These are phyloP conservation scores for Dictyostelium gargantuum DNA, from an alignment of 208 protist genomes.

Conservation along the genomic window DNA sequence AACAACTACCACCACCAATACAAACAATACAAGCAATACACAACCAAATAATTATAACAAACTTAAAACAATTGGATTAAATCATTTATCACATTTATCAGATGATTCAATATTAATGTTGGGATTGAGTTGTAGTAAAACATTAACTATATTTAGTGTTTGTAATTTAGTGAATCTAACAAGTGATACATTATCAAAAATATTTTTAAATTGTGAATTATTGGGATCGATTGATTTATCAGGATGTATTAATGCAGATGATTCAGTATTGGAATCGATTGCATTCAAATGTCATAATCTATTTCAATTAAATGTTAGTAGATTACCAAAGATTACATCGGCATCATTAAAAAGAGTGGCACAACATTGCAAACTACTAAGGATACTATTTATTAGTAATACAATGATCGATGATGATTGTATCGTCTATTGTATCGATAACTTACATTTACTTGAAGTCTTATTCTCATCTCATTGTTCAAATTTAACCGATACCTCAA, in stretches of 20 bases:
- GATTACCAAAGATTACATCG: not conserved
- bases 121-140: not conserved
- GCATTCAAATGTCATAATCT: not conserved
- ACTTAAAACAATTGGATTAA: not conserved
- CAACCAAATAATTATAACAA: not conserved
- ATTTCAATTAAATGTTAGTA: constrained; percentile 40
- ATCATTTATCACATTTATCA: not conserved
- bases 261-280: constrained; percentile 8
- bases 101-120: not conserved
- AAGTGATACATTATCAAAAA: constrained; percentile 1
- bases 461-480: not conserved
- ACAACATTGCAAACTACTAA: not conserved
- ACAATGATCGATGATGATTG: constrained; percentile 38
- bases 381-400: constrained; percentile 1
- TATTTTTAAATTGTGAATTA: not conserved
- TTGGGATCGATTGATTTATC: constrained; percentile 32
- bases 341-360: not conserved
- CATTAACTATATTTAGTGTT: constrained; percentile 18
- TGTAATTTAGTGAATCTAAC: not conserved
- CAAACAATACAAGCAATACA: not conserved
- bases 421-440: not conserved
- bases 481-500: not conserved
- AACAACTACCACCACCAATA: not conserved
- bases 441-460: not conserved
- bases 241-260: constrained; percentile 5